Base-by-base conservation (phyloP, 2,329 filamentous ascomycete genomes). In the Berkeleyomyces basicola region DNA sequence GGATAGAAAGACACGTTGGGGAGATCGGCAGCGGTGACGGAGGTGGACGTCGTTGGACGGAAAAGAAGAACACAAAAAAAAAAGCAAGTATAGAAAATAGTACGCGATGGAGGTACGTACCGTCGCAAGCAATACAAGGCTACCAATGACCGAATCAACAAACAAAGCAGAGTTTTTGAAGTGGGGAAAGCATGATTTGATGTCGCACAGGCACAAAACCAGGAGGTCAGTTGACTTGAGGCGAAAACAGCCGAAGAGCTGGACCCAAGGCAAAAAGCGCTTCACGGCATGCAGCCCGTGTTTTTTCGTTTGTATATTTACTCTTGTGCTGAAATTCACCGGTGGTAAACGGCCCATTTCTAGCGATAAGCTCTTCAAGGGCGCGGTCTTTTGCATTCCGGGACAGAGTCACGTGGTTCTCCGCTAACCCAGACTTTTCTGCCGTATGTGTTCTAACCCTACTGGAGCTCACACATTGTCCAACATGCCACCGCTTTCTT, bases 1-100 rank as follows among this genome's bases (percentile, higher is more conserved):
- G 57, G 61, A 57, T 55, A 47, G 51, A 49, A 55, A 63, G 40
- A 39, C 36, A 42, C 44, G 42, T 58, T 59, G 49, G 63, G 63
- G 59, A 53, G 59, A 63, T 58, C 53, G 44, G 51, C 9, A 5
- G 36, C 36, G 60, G 37, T 55, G 40, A 40, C 47, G 4, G 9
- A 51, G 16, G 59, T 42, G 49, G 46, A 31, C 16, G 16, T 33
- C 10, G n/a, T 39, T 31, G 36, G 39, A 16, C 23, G 39, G 23
- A 40, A 42, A 44, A 23, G 46, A 37, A 58, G 53, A 39, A 33
- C 3, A 4, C n/a, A 33, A 53, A 53, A 14, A 33, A 2, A 11
- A 53, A 14, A 37, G 14, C 6, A 4, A 51, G 31, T 33, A 33
- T 11, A 51, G 14, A 36, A 51, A 36, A 3, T 11, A 6, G 14